Evolutionary conservation across 2,329 filamentous ascomycete genomes (phyloP).

Genomic region (Colletotrichum paranaense): DNA sequence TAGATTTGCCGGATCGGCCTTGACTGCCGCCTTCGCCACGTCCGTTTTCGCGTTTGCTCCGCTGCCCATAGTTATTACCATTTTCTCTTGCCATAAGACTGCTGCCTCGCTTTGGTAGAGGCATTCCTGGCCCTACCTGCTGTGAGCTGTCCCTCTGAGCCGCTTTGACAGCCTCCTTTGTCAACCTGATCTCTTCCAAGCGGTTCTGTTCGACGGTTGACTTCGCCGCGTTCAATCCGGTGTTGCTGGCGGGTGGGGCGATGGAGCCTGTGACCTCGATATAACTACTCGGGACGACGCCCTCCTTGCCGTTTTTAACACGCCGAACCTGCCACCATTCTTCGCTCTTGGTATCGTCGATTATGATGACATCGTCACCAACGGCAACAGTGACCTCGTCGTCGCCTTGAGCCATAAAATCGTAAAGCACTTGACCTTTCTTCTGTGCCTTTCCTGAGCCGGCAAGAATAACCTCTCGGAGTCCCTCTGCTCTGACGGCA

Average conservation of each 20-base stretch:
- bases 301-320: conserved; percentile 91
- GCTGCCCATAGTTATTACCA: conserved; percentile 77
- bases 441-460: conserved; percentile 77
- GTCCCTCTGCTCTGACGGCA: conserved; percentile 82
- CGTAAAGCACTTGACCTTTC: conserved; percentile 89
- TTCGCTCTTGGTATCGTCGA: conserved; percentile 92
- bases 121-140: conserved; percentile 80
- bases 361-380: conserved; percentile 89
- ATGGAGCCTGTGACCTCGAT: conserved; percentile 85
- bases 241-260: conserved; percentile 58
- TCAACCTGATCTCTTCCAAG: conserved; percentile 84
- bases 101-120: conserved; percentile 81
- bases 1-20: conserved; percentile 59
- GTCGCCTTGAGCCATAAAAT: conserved; percentile 96
- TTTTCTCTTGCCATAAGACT: conserved; percentile 76
- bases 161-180: conserved; percentile 80
- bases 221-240: conserved; percentile 62
- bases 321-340: conserved; percentile 98
- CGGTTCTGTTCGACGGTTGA: conserved; percentile 82
- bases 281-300: conserved; percentile 96
- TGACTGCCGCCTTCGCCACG: conserved; percentile 65
- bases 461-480: conserved; percentile 88
- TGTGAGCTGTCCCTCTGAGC: conserved; percentile 64
- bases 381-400: conserved; percentile 94
- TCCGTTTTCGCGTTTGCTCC: conserved; percentile 76